Percentiles rank a stretch among this genome's conserved stretches.
Evolutionary conservation across 345 rosid species (phyloP).

Genomic region (thale cress (Arabidopsis thaliana)): TAIR10.1 NC_003075.7:15345001-15345500

Average conservation of each 20-base stretch:
- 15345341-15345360: too few relatives aligned
- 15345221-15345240: too few relatives aligned
- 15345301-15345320: too few relatives aligned
- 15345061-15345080: neutral
- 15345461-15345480: neutral
- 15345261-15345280: neutral
- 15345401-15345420: too few relatives aligned
- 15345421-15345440: too few relatives aligned
- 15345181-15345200: neutral
- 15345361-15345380: too few relatives aligned
- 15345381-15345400: too few relatives aligned
- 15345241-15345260: too few relatives aligned
- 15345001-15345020: slow-evolving; percentile 25
- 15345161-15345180: neutral
- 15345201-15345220: too few relatives aligned
- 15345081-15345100: slow-evolving; percentile 22
- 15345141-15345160: neutral
- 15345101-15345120: slow-evolving; percentile 29
- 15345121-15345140: slow-evolving; percentile 13
- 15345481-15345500: neutral
- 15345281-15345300: neutral
- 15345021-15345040: slow-evolving; percentile 2
- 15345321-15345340: too few relatives aligned
- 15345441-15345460: neutral
- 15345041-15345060: neutral